Conservation (phyloP, 176 grass and related monocot genomes). For the Tillandsia leiboldiana region DNA sequence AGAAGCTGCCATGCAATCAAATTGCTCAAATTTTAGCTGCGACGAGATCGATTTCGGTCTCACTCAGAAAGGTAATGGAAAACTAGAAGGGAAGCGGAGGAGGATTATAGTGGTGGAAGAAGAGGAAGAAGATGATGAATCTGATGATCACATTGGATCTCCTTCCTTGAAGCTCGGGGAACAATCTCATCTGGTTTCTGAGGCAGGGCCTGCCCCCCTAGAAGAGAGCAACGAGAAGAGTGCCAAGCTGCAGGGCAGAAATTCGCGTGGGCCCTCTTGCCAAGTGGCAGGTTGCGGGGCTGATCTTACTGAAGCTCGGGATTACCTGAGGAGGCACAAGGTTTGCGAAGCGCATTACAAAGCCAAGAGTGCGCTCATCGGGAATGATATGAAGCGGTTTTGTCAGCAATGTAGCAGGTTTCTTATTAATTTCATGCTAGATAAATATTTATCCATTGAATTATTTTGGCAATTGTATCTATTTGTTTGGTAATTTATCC, state of each 20-base stretch:
- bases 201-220: constrained; percentile 16
- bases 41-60: constrained; percentile 28
- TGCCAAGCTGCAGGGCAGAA: constrained; percentile 4
- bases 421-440: constrained; percentile 22
- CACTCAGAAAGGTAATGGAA: not conserved
- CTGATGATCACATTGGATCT: too few relatives aligned
- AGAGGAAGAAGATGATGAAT: constrained; percentile 20
- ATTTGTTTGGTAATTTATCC: too few relatives aligned
- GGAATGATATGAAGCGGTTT: constrained; percentile 50
- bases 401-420: constrained; percentile 96
- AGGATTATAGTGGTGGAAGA: constrained; percentile 28
- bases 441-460: too few relatives aligned
- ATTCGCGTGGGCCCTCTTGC: constrained; percentile 29
- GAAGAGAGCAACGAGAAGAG: constrained; percentile 32
- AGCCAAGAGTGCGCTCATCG: constrained; percentile 30
- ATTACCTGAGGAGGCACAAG: constrained; percentile 82
- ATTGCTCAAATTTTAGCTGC: too few relatives aligned
- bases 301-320: constrained; percentile 36
- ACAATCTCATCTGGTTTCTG: not conserved
- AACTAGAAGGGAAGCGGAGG: constrained; percentile 36
- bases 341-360: constrained; percentile 68
- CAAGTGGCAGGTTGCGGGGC: constrained; percentile 60
- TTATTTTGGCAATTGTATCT: too few relatives aligned
- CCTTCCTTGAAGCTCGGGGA: not conserved
- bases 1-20: not conserved